Percentiles rank a stretch among this genome's conserved stretches.
Conservation (phyloP, 441 rosid species). For the Hura crepitans region DNA sequence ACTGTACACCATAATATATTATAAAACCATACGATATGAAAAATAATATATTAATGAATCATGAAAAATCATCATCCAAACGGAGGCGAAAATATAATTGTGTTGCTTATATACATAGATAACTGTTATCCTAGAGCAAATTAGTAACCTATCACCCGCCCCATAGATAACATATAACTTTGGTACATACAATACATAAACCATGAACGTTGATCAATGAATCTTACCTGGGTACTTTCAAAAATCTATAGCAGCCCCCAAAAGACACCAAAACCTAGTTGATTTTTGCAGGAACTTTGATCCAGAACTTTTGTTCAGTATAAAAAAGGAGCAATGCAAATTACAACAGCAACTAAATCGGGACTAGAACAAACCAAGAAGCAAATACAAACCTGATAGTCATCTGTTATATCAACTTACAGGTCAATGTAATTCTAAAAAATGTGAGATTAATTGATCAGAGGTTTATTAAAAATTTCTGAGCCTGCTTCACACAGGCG, state of each 20-base stretch:
- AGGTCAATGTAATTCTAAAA: conserved; percentile 8
- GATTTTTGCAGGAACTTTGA: background rate
- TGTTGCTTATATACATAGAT: background rate
- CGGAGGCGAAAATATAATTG: background rate
- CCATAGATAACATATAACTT: background rate
- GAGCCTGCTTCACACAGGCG: background rate
- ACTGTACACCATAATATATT: no score
- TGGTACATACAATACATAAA: background rate
- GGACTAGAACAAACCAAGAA: background rate
- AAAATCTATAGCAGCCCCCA: background rate
- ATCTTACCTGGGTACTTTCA: background rate
- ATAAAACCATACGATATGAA: no score
- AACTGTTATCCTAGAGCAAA: background rate
- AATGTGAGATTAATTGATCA: background rate
- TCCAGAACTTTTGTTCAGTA: background rate
- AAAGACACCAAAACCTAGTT: background rate
- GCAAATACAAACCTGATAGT: background rate
- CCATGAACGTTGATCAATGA: background rate
- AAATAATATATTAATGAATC: no score
- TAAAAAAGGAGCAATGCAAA: background rate
- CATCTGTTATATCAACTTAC: background rate
- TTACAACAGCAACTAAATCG: background rate
- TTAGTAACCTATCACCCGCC: background rate
- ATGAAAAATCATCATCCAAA: no score
- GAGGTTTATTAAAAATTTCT: no score